Base-by-base conservation (phyloP, 2,329 filamentous ascomycete genomes). In the Didymella pomorum region DNA sequence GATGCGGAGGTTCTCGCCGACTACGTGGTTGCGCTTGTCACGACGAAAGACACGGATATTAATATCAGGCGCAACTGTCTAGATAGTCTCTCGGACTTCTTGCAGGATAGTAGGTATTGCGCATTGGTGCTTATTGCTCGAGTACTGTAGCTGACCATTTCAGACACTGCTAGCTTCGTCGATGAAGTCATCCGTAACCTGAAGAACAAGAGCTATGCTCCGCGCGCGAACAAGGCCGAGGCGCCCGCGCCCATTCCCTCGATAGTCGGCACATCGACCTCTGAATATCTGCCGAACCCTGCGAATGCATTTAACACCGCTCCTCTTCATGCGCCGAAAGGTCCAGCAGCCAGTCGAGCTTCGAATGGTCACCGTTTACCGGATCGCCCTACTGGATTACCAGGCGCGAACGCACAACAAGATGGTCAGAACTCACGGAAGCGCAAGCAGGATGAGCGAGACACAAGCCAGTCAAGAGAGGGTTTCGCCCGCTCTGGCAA, bases 1-100 rank as follows among this genome's bases (percentile, higher is more conserved):
- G 91, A 95, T 73, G 86, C 88, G 29, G 91, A 93, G 70, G 90
- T 94, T 5, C 86, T 95, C 3, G 91, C 90, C 45, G 91, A 95
- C 68, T 95, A 93, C 73, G 89, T 94, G n/a, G 82, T 93, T 61
- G 91, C 90, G 7, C 84, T 95, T 20, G 79, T 94, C 44, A 85
- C 86, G 53, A 87, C 90, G 61, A 61, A 68, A 44, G 89, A 88
- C 61, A 82, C 86, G 49, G 79, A 84, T 39, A 82, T 83, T n/a
- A 81, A 85, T 20, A 87, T 93, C 52, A 85, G 87, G 69, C 80
- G 83, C 67, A 84, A 89, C 50, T 92, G 89, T 75, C 83, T 91
- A 71, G 82, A 86, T 52, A 89, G 92, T 74, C 87, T 94, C 39
- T 84, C 86, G 2, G 90, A 93, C 71, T 94, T 94, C 72, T 78